phyloP scores from a whole-genome alignment of 2,329 filamentous ascomycete species.

The Fusarium sp. region DNA sequence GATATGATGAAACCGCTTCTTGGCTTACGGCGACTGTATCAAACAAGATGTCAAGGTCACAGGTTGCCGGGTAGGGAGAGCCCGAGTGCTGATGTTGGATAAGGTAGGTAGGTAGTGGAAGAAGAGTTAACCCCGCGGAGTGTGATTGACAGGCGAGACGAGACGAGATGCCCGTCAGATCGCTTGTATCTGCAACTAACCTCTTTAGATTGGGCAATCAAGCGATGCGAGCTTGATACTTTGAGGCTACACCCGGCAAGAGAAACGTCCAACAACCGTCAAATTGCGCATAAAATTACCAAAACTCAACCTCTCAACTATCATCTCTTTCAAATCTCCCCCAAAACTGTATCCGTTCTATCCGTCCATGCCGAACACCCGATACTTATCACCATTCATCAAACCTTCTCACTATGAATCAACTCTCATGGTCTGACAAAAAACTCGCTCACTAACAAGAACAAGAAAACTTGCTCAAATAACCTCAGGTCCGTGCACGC shows the following conservation, averaged over 20 bases:
- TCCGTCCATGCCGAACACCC: conserved; percentile 32
- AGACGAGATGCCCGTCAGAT: not conserved
- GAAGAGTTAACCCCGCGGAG: not conserved
- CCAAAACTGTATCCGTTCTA: conserved; percentile 5
- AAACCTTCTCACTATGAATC: not conserved
- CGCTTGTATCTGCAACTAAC: not conserved
- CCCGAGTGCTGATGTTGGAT: conserved; percentile 1
- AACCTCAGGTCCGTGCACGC: conserved; percentile 44
- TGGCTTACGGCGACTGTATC: not conserved
- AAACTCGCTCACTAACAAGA: conserved; percentile 25
- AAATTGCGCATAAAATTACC: not conserved
- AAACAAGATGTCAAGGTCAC: not conserved
- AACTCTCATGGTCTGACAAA: not conserved
- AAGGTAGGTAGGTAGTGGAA: not conserved
- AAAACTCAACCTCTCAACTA: not conserved
- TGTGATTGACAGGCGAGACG: not conserved
- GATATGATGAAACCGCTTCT: not conserved
- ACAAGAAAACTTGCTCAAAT: conserved; percentile 52
- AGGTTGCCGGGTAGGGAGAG: not conserved
- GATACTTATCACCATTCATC: not conserved
- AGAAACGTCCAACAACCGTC: not conserved
- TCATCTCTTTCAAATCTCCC: not conserved
- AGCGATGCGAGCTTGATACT: not conserved
- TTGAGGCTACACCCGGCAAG: not conserved
- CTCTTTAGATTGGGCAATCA: not conserved